Base-by-base conservation (phyloP, 78 protist genomes). In the Dictyostelium discoideum region DNA sequence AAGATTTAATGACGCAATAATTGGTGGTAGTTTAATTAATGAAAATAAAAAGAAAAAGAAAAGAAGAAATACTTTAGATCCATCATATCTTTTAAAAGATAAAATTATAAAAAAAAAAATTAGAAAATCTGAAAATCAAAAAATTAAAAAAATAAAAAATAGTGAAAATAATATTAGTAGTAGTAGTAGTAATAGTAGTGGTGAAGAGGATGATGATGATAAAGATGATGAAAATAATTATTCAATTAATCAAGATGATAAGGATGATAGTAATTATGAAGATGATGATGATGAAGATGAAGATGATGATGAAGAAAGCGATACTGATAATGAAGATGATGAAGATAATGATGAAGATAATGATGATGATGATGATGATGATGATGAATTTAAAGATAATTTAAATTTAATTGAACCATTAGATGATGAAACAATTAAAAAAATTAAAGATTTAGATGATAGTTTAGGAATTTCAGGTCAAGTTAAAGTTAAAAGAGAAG, bases 1-100 rank as follows among this genome's bases (percentile, higher is more conserved):
- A 37, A 74, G 48, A 74, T 74, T 32, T 26, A 79, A 44, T 44
- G 84, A 44, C 9, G 8, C 40, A 22, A 44, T 46, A 1, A 79
- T 42, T 42, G 24, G 63, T 79, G 26, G 24, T 20, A 46, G 57
- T 46, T 46, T 46, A 46, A 39, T 79, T 20, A 13, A 4, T 40
- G 84, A 78, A 40, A 63, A 46, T 7, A 79, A 42, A 6, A 42
- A 79, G 48, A 24, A 79, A 24, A 79, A 79, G 18, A 79, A 79
- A 24, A 79, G 63, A 44, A 79, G 84, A 79, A 44, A 79, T 79
- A 79, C 84, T 8, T 79, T 79, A 11, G 84, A 79, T 79, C 63
- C 84, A 79, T 14, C 82, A 16, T 16, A 26, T 3, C 13, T 10
- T n/a, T 4, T 65, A 5, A 42, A 42, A 69, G 13, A 50, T 50